Evolutionary conservation across 768 basidiomycete species (phyloP).

Genomic region (Lactarius tabidus): DNA sequence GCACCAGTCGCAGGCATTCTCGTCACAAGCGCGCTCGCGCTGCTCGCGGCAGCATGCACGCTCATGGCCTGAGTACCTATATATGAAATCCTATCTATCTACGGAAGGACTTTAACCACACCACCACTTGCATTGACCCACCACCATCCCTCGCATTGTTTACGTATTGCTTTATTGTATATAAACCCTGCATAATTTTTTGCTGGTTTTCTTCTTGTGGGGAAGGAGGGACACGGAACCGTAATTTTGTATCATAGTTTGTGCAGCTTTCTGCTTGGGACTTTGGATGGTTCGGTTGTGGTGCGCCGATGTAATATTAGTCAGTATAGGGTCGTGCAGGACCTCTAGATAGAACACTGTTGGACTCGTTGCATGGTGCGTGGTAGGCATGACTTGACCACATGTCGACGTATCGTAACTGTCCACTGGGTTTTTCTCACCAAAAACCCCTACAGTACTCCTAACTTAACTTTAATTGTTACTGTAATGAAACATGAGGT

Average conservation of each 20-base stretch:
- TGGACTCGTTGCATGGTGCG: neutral
- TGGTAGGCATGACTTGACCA: neutral
- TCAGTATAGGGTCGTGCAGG: neutral
- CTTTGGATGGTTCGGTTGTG: neutral
- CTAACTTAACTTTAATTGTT: too few relatives aligned
- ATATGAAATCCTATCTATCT: neutral
- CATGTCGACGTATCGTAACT: neutral
- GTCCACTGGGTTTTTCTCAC: too few relatives aligned
- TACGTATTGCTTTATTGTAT: neutral
- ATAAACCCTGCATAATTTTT: neutral
- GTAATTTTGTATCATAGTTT: too few relatives aligned
- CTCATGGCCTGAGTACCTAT: neutral
- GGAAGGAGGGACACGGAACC: too few relatives aligned
- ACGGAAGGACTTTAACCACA: neutral
- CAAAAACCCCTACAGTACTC: too few relatives aligned
- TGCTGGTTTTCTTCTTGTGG: neutral
- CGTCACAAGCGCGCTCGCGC: neutral
- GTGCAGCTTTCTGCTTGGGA: too few relatives aligned
- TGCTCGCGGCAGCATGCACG: slow-evolving; percentile 3
- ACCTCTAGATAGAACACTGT: neutral
- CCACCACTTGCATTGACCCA: neutral
- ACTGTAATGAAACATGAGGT: too few relatives aligned
- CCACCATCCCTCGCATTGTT: neutral
- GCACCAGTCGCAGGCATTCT: neutral
- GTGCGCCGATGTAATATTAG: neutral